These are phyloP conservation scores for Linnemannia elongata DNA, from an alignment of 192 early-diverging fungal genomes.

Conservation along the genomic window DNA sequence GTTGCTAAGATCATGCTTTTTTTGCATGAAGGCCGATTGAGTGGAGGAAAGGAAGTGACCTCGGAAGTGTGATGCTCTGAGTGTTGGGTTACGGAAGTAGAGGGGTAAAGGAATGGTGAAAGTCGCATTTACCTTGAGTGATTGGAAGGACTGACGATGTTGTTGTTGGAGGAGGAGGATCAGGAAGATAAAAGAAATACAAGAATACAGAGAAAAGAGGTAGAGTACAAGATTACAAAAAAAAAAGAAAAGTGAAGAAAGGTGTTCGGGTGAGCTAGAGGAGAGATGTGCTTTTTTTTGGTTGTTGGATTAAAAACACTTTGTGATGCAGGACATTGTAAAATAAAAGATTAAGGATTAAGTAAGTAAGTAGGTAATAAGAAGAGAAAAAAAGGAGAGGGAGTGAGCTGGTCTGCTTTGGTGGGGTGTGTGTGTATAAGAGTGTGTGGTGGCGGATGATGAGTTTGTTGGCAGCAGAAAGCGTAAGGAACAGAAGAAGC, in stretches of 20 bases:
- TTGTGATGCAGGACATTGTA: not conserved
- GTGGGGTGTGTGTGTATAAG: too few species aligned
- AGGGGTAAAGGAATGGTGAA: not conserved
- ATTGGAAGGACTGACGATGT: not conserved
- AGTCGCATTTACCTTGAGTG: not conserved
- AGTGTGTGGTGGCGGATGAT: not conserved
- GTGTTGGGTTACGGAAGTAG: not conserved
- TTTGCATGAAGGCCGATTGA: not conserved
- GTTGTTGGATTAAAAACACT: not conserved
- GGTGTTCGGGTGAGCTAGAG: not conserved
- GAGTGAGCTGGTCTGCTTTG: not conserved
- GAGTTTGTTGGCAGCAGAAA: not conserved
- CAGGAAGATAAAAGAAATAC: not conserved
- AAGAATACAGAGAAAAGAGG: not conserved
- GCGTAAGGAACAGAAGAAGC: not conserved
- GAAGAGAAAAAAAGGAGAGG: not conserved
- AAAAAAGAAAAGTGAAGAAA: not conserved
- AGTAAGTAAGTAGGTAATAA: not conserved
- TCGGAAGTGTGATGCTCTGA: not conserved
- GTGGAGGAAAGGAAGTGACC: not conserved
- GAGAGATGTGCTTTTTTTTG: not conserved
- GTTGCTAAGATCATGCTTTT: not conserved
- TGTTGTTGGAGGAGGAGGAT: not conserved
- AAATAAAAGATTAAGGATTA: not conserved
- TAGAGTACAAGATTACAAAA: not conserved